These are phyloP conservation scores for Arthrobotrys megalospora DNA, from an alignment of 2,329 filamentous ascomycete species.

Conservation along the genomic window DNA sequence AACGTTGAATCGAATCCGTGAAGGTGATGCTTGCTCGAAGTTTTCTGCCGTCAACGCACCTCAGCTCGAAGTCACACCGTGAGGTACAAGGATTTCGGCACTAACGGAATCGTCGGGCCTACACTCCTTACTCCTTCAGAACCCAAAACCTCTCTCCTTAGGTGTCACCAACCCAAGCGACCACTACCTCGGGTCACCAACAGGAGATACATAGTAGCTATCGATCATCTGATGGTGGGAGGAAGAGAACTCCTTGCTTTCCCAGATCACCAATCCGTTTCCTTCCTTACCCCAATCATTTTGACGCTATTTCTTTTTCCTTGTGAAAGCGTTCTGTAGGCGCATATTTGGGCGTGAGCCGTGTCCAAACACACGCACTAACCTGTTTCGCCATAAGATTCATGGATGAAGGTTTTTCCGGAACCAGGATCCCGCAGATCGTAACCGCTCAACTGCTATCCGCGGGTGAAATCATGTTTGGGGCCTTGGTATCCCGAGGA, in stretches of 20 bases:
- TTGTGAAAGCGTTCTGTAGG: conserved; percentile 36
- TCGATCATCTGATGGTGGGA: conserved; percentile 50
- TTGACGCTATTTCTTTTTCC: conserved; percentile 43
- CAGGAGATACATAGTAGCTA: conserved; percentile 6
- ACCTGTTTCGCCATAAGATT: conserved; percentile 36
- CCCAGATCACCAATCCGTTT: conserved; percentile 22
- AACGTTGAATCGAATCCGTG: conserved; percentile 27
- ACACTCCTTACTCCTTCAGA: conserved; percentile 34
- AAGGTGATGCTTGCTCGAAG: conserved; percentile 23
- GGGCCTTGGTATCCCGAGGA: conserved; percentile 34
- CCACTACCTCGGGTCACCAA: conserved; percentile 36
- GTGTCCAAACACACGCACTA: conserved; percentile 47
- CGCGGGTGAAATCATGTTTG: conserved; percentile 34
- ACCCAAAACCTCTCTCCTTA: conserved; percentile 27
- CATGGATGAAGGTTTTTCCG: conserved; percentile 62
- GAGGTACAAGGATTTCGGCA: conserved; percentile 27
- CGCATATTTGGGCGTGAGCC: conserved; percentile 52
- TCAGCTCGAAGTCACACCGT: conserved; percentile 20
- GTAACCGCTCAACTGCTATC: conserved; percentile 49
- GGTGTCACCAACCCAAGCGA: conserved; percentile 37
- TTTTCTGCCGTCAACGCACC: conserved; percentile 37
- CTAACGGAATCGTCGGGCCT: conserved; percentile 60
- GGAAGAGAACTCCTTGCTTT: conserved; percentile 25
- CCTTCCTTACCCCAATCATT: conserved; percentile 17
- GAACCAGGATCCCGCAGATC: conserved; percentile 53